phyloP scores from a whole-genome alignment of 1,284 basidiomycete species.

The Hemileia vastatrix region DNA sequence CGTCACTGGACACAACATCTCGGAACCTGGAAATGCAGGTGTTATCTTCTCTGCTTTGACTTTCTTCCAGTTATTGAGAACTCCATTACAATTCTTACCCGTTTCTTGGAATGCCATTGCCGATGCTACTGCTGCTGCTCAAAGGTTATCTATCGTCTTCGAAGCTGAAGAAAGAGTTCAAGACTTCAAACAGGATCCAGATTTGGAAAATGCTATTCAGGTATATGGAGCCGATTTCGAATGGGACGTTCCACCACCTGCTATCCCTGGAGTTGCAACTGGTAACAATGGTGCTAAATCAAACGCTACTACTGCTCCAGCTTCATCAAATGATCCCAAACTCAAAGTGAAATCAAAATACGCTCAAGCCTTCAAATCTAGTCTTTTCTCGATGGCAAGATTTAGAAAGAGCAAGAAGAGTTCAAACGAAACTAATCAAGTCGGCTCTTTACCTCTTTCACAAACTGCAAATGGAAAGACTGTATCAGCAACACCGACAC shows the following conservation, averaged over 20 bases:
- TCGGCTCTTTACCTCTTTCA: neutral
- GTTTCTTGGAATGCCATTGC: constrained; percentile 64
- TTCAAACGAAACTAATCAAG: neutral
- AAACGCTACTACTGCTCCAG: neutral
- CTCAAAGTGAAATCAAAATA: neutral
- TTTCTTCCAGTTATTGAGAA: constrained; percentile 24
- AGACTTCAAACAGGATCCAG: constrained; percentile 51
- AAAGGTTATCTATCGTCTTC: constrained; percentile 54
- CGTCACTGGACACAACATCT: constrained; percentile 57
- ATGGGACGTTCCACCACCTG: constrained; percentile 66
- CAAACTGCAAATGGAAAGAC: neutral
- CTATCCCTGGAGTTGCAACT: no score
- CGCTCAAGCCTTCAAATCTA: neutral
- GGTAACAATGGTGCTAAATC: neutral
- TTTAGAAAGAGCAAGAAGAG: neutral
- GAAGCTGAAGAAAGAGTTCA: constrained; percentile 64
- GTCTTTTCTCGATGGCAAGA: neutral
- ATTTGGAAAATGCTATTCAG: constrained; percentile 55
- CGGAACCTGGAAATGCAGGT: constrained; percentile 44
- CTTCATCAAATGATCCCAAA: neutral
- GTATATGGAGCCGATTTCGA: constrained; percentile 63
- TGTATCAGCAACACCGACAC: neutral
- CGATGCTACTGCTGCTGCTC: constrained; percentile 52
- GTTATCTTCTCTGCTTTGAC: constrained; percentile 30
- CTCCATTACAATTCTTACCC: constrained; percentile 50